phyloP scores from a whole-genome alignment of 148 eudicot genomes.

The Rheum nobile region DNA sequence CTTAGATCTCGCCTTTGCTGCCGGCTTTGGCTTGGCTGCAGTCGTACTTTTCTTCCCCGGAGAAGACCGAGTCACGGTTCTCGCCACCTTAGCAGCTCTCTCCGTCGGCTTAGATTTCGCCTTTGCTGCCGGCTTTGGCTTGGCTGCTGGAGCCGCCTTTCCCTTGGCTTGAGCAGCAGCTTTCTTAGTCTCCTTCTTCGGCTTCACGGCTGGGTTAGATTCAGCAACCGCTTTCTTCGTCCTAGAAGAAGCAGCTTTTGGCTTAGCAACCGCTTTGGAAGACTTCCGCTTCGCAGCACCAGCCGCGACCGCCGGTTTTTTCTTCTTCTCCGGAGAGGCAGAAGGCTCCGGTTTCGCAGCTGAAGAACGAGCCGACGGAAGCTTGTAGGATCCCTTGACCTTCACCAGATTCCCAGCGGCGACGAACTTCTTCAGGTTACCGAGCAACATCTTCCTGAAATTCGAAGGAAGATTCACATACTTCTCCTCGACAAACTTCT shows the following conservation, averaged over 20 bases:
- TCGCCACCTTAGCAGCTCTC: neutral
- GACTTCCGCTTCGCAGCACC: conserved; percentile 4
- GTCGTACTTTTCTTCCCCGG: neutral
- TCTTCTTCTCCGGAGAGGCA: conserved; percentile 4
- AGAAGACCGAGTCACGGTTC: neutral
- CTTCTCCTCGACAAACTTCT: conserved; percentile 22
- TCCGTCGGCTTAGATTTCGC: conserved; percentile 6
- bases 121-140: neutral
- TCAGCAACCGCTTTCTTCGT: neutral
- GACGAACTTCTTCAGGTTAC: conserved; percentile 14
- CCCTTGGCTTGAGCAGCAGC: conserved; percentile 1
- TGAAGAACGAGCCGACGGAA: conserved; percentile 6
- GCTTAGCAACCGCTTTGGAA: neutral
- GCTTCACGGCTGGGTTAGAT: conserved; percentile 3
- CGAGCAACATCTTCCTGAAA: conserved; percentile 15
- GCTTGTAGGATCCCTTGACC: conserved; percentile 24
- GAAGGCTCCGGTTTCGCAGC: conserved; percentile 7
- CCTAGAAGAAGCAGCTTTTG: no score
- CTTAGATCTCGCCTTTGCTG: conserved; percentile 3
- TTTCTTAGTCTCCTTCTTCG: conserved; percentile 4
- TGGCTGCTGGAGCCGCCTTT: neutral
- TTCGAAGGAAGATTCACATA: conserved; percentile 16
- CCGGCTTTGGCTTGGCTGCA: neutral
- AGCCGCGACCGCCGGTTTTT: conserved; percentile 2
- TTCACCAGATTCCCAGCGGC: conserved; percentile 21